Conservation (phyloP, 2,329 filamentous ascomycete genomes). For the Apiospora saccharicola region DNA sequence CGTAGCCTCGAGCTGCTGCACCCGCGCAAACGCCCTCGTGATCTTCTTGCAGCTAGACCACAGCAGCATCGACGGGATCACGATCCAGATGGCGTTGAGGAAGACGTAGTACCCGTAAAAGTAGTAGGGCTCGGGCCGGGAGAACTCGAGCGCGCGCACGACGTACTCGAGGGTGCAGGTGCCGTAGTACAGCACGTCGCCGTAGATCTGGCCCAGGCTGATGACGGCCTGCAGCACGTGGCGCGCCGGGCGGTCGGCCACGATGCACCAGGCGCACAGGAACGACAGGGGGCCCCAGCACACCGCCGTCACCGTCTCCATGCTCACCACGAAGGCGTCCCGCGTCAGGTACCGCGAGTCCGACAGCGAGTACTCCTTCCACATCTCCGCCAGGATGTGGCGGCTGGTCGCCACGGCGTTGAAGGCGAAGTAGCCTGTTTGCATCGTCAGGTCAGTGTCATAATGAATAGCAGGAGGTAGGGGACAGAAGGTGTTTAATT, state of each 20-base stretch:
- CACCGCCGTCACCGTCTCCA: constrained; percentile 61
- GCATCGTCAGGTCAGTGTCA: neutral
- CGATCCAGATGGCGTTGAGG: constrained; percentile 61
- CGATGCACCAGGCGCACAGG: constrained; percentile 52
- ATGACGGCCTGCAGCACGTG: constrained; percentile 57
- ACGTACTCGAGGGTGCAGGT: constrained; percentile 54
- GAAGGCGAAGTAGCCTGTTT: constrained; percentile 55
- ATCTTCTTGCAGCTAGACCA: constrained; percentile 22
- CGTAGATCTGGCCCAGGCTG: constrained; percentile 59
- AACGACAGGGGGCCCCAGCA: constrained; percentile 63
- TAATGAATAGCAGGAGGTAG: neutral
- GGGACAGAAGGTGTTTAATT: neutral
- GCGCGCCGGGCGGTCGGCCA: constrained; percentile 52
- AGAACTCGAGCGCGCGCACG: constrained; percentile 51
- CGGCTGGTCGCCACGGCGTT: constrained; percentile 52
- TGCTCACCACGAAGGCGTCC: constrained; percentile 62
- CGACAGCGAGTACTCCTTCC: constrained; percentile 66
- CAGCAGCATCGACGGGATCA: constrained; percentile 51
- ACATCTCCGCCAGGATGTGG: constrained; percentile 59
- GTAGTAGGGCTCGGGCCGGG: constrained; percentile 58
- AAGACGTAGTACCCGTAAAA: constrained; percentile 62
- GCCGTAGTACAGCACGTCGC: constrained; percentile 59
- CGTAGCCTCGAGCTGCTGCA: neutral
- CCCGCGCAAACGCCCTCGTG: constrained; percentile 22
- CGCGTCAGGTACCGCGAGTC: constrained; percentile 63